Evolutionary conservation across 2,329 filamentous ascomycete genomes (phyloP).

Genomic region (Aspergillus piperis): DNA sequence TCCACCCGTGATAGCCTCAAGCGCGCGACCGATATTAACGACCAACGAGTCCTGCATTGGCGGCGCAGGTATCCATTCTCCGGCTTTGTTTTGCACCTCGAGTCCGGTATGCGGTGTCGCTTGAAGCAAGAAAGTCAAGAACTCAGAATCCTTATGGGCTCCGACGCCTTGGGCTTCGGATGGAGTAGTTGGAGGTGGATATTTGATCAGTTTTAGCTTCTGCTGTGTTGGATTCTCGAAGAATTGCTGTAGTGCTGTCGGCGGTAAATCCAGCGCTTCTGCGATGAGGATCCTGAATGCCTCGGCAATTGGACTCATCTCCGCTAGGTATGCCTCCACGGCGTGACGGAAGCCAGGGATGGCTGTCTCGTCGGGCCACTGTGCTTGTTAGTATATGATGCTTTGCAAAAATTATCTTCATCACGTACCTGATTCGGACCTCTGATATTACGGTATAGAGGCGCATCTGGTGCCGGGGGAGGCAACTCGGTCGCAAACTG

Average conservation of each 20-base stretch:
- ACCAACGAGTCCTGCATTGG: constrained; percentile 51
- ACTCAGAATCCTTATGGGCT: constrained; percentile 53
- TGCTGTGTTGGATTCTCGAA: constrained; percentile 39
- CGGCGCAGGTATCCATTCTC: constrained; percentile 48
- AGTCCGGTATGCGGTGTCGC: constrained; percentile 48
- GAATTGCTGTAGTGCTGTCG: constrained; percentile 32
- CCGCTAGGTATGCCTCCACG: constrained; percentile 33
- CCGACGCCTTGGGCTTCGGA: constrained; percentile 42
- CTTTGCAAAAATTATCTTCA: not conserved
- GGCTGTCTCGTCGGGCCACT: constrained; percentile 38
- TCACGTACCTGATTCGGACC: constrained; percentile 39
- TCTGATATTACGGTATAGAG: constrained; percentile 37
- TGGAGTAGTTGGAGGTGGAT: constrained; percentile 39
- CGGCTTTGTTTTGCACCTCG: constrained; percentile 51
- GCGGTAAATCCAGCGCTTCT: constrained; percentile 34
- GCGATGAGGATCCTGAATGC: constrained; percentile 35
- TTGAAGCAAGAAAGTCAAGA: constrained; percentile 53
- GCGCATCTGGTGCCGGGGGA: constrained; percentile 35
- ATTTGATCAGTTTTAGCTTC: constrained; percentile 46
- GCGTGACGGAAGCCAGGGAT: constrained; percentile 35
- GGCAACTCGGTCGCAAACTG: constrained; percentile 42
- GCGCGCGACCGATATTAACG: constrained; percentile 49
- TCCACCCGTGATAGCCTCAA: constrained; percentile 39
- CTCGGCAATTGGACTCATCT: constrained; percentile 28
- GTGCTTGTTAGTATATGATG: not conserved